Percentiles rank a stretch among this genome's conserved stretches.
phyloP scores from a whole-genome alignment of 495 filamentous ascomycete genomes.

The Astrothelium subdiscretum region DNA sequence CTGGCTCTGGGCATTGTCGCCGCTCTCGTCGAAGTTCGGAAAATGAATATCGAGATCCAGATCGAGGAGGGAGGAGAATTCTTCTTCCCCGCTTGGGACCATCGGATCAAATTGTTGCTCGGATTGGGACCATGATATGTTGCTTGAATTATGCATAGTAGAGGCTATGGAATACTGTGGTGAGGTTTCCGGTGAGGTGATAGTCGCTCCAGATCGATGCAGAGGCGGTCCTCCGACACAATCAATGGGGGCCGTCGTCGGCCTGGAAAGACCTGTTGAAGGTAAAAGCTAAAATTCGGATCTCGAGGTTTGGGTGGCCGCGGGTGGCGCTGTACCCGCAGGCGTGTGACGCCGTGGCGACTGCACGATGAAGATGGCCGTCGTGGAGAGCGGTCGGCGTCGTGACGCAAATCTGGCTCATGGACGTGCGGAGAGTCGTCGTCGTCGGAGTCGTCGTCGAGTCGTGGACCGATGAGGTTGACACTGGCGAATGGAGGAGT shows the following conservation, averaged over 20 bases:
- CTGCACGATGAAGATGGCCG: background rate
- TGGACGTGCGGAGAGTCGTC: background rate
- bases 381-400: background rate
- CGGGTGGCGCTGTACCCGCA: background rate
- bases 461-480: background rate
- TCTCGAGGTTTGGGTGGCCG: background rate
- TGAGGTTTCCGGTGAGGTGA: background rate
- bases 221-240: no score
- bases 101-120: slow-evolving; percentile 13
- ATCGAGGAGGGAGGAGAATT: slow-evolving; percentile 16
- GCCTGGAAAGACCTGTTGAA: background rate
- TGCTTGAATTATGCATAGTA: slow-evolving; percentile 8
- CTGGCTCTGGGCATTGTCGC: background rate
- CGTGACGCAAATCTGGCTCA: background rate
- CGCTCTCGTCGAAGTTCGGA: background rate
- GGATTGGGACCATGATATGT: slow-evolving; percentile 12
- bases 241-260: background rate
- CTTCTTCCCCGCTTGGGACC: slow-evolving; percentile 13
- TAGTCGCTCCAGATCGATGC: no score
- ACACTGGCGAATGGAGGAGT: background rate
- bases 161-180: background rate
- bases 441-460: background rate
- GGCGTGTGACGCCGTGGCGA: background rate
- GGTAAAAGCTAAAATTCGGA: background rate
- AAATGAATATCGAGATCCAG: slow-evolving; percentile 18